Evolutionary conservation across 1,139 yeast genomes (phyloP).

Genomic region (Diutina sp.): DNA sequence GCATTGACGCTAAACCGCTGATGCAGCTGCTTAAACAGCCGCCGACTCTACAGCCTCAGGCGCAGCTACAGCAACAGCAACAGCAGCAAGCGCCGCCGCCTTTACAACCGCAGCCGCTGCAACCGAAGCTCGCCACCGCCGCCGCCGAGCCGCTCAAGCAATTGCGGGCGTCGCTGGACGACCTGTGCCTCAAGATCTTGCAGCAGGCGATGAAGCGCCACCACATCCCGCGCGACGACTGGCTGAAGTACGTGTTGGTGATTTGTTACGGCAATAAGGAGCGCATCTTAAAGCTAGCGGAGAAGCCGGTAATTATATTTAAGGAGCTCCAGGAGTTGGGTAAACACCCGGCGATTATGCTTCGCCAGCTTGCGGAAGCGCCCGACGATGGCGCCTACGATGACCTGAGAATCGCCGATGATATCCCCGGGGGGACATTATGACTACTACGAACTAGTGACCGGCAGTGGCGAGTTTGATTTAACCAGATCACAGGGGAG

Average conservation of each 20-base stretch:
- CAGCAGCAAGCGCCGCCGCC: background rate
- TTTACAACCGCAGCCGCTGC: background rate
- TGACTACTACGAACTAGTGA: no score
- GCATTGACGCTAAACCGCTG: background rate
- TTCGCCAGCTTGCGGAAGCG: constrained; percentile 55
- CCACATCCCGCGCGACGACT: constrained; percentile 65
- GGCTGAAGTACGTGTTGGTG: constrained; percentile 82
- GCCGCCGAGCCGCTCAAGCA: constrained; percentile 58
- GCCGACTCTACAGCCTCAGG: background rate
- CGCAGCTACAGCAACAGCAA: background rate
- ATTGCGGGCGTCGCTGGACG: constrained; percentile 79
- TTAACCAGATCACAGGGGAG: no score
- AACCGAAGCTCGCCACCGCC: background rate
- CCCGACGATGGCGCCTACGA: constrained; percentile 22
- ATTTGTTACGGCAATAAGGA: constrained; percentile 90
- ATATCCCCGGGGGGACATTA: constrained; percentile 44
- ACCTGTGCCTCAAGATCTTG: constrained; percentile 78
- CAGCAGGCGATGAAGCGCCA: constrained; percentile 88
- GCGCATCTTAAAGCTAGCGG: constrained; percentile 69
- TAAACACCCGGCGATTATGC: constrained; percentile 85
- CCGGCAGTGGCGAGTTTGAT: no score
- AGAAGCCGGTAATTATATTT: constrained; percentile 81
- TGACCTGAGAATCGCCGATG: constrained; percentile 32
- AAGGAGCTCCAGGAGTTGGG: constrained; percentile 83
- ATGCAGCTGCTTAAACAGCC: background rate